phyloP scores from a whole-genome alignment of 2,329 filamentous ascomycete genomes.

The Sporothrix luriei region DNA sequence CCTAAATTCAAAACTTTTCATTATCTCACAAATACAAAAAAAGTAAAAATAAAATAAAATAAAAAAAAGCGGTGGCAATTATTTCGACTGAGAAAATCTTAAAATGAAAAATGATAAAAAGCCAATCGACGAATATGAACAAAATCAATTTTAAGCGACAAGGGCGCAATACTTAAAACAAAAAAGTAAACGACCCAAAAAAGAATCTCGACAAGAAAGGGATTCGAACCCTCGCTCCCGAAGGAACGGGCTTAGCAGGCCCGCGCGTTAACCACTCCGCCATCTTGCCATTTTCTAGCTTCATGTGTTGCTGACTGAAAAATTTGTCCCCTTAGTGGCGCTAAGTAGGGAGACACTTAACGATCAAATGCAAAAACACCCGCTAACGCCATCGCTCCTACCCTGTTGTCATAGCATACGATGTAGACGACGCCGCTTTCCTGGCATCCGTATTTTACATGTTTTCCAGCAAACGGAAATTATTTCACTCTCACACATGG shows the following conservation, averaged over 20 bases:
- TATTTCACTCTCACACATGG: neutral
- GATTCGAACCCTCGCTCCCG: conserved; percentile 29
- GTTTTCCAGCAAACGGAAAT: neutral
- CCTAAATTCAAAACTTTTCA: neutral
- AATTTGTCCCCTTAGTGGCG: neutral
- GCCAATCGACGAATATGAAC: too few species aligned
- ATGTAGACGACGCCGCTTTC: neutral
- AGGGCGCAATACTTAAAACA: too few species aligned
- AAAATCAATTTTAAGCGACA: too few species aligned
- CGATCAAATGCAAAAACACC: neutral
- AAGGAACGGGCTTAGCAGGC: conserved; percentile 30
- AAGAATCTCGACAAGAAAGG: conserved; percentile 21
- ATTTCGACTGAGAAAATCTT: too few species aligned
- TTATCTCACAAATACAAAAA: too few species aligned
- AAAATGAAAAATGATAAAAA: too few species aligned
- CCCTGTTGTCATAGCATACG: too few species aligned
- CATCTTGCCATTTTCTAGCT: conserved; percentile 22
- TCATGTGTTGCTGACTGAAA: neutral
- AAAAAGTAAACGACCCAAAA: neutral
- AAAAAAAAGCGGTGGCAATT: neutral
- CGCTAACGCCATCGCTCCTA: neutral
- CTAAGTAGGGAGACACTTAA: neutral
- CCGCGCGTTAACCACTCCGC: conserved; percentile 30
- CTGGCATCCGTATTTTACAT: neutral
- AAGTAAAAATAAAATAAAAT: too few species aligned